Percentiles rank a stretch among this genome's conserved stretches.
phyloP scores from a whole-genome alignment of 129 eudicot genomes.

The Pulicaria dysenterica region DNA sequence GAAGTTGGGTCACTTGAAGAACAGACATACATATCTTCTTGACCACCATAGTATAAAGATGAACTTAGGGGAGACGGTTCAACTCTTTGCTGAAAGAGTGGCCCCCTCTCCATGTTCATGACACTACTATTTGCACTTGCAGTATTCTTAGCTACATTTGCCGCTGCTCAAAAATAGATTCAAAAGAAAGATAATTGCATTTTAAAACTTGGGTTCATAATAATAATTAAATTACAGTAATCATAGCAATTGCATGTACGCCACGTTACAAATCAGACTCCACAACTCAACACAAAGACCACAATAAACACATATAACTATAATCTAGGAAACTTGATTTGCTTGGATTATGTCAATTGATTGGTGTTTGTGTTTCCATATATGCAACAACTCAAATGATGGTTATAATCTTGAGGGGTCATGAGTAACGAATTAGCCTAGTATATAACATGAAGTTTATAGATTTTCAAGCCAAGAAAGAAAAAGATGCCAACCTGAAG shows the following conservation, averaged over 20 bases:
- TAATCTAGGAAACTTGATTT: too few species aligned
- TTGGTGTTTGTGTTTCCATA: too few species aligned
- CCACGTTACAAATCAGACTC: too few species aligned
- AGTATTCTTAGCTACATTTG: slow-evolving; percentile 31
- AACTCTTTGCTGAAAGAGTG: slow-evolving; percentile 50
- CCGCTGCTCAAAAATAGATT: slow-evolving; percentile 35
- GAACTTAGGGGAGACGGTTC: slow-evolving; percentile 60
- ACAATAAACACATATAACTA: too few species aligned
- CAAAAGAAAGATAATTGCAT: not conserved
- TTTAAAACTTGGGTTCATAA: slow-evolving; percentile 2
- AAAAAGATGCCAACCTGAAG: slow-evolving; percentile 42
- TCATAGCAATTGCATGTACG: too few species aligned
- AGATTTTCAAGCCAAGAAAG: slow-evolving; percentile 5
- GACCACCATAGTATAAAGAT: slow-evolving; percentile 68
- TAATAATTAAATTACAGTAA: not conserved
- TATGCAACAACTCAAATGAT: not conserved
- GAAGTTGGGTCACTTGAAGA: slow-evolving; percentile 47
- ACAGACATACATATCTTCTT: slow-evolving; percentile 62
- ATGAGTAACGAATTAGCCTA: slow-evolving; percentile 7
- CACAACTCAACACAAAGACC: too few species aligned
- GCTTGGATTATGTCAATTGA: too few species aligned
- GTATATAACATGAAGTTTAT: not conserved
- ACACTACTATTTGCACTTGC: slow-evolving; percentile 34
- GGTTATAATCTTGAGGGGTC: not conserved
- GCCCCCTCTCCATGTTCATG: slow-evolving; percentile 44